phyloP scores from a whole-genome alignment of 345 rosid species.

The Populus euphratica region DNA sequence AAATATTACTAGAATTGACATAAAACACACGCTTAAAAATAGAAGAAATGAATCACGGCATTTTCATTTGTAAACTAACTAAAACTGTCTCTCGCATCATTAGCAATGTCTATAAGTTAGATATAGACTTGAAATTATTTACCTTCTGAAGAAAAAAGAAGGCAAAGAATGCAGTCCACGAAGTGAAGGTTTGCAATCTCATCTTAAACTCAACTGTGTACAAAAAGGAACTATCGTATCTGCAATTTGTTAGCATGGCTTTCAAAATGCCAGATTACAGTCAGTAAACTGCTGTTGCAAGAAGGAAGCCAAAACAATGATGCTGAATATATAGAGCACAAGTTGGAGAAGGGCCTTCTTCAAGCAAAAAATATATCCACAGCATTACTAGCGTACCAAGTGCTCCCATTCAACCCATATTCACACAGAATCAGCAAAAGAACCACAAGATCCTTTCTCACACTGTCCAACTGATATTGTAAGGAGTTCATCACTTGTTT shows the following conservation, averaged over 20 bases:
- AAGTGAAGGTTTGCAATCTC: slow-evolving; percentile 28
- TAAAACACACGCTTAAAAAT: not conserved
- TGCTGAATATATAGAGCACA: slow-evolving; percentile 22
- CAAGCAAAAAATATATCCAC: slow-evolving; percentile 27
- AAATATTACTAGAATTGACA: not conserved
- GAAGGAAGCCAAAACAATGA: slow-evolving; percentile 8
- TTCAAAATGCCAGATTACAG: slow-evolving; percentile 27
- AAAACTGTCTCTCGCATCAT: slow-evolving; percentile 9
- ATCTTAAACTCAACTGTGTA: slow-evolving; percentile 26
- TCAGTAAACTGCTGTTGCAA: slow-evolving; percentile 8
- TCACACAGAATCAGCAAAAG: slow-evolving; percentile 44
- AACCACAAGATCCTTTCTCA: slow-evolving; percentile 46
- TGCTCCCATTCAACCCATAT: slow-evolving; percentile 19
- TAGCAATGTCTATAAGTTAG: slow-evolving; percentile 20
- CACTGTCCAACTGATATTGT: slow-evolving; percentile 68
- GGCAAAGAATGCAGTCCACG: slow-evolving; percentile 39
- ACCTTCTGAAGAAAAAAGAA: slow-evolving; percentile 48
- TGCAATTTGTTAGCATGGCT: slow-evolving; percentile 28
- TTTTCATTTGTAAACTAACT: slow-evolving; percentile 1
- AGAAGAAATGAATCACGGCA: not conserved
- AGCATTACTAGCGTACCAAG: slow-evolving; percentile 3
- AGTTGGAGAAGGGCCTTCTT: slow-evolving; percentile 25
- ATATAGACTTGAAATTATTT: slow-evolving; percentile 21
- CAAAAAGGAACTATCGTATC: slow-evolving; percentile 28
- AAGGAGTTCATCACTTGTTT: slow-evolving; percentile 41